Base-by-base conservation (phyloP, 2,329 filamentous ascomycete species). In the Emmonsia crescens region DNA sequence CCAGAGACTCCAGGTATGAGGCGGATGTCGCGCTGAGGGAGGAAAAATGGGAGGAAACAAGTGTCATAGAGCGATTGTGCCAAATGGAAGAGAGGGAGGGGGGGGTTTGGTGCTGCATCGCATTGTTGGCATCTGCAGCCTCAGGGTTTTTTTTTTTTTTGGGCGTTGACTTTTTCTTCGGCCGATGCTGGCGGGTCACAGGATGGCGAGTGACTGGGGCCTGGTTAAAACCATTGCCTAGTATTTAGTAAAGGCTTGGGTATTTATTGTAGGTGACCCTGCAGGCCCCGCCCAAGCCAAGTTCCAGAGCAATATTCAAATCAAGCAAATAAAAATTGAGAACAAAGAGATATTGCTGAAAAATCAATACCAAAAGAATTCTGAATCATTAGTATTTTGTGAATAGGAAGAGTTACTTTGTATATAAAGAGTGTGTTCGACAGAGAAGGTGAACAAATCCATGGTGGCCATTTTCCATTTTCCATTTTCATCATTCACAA, bases 21-120 rank as follows among this genome's bases (percentile, higher is more conserved):
- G 73, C 69, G 64, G 73, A 74, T 68, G 73, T 74, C 71, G 76
- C 72, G 68, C 73, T 72, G 71, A 75, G 67, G 60, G 71, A 72
- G 68, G 73, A 72, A 69, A 73, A 67, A 68, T 73, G 65, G 60
- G 70, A 68, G 73, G 55, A 70, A 68, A 73, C 69, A 65, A 74
- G 66, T 68, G 68, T 76, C 75, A 76, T 74, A 68, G 72, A 72
- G 38, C 29, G 31, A 55, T 36, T 36, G n/a, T 55, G 19, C 52
- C 52, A 55, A 33, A 55, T 9, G 31, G 52, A 55, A 8, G 52
- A 38, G 31, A 38, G 27, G 55, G 38, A 27, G 9, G 55, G 14
- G 24, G 38, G n/a, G 36, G 24, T 42, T 8, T 46, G 55, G 55
- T 57, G 21, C 38, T 57, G 55, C 55, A 57, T 57, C 27, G 33